Percentiles rank a stretch among this genome's conserved stretches.
These are phyloP conservation scores for Apiotrichum siamense DNA, from an alignment of 1,284 basidiomycete species.

Conservation along the genomic window DNA sequence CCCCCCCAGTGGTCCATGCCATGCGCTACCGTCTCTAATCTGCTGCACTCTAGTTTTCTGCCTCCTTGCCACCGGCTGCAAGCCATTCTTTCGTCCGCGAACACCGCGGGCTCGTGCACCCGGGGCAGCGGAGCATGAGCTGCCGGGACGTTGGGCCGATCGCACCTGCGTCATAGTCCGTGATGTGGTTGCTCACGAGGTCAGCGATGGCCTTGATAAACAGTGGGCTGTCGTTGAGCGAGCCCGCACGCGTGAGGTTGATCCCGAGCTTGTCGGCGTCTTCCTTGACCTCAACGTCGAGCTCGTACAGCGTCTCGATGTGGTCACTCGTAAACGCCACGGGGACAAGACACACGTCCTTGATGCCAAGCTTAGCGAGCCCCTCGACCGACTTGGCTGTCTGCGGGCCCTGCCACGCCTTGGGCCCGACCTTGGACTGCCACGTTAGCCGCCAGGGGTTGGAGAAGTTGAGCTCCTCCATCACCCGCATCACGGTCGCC, in stretches of 20 bases:
- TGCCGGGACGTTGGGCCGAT: conserved; percentile 67
- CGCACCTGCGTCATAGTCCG: conserved; percentile 51
- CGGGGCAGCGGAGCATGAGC: conserved; percentile 82
- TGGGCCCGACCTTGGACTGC: conserved; percentile 97
- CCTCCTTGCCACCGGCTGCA: conserved; percentile 47
- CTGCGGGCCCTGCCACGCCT: conserved; percentile 97
- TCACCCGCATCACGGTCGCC: conserved; percentile 82
- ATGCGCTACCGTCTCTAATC: too few relatives aligned
- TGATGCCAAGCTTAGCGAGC: conserved; percentile 77
- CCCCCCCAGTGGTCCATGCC: too few relatives aligned
- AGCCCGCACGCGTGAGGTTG: conserved; percentile 82
- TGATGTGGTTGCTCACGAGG: conserved; percentile 76
- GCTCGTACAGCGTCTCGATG: conserved; percentile 96
- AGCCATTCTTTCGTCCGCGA: conserved; percentile 85
- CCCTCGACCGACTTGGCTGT: conserved; percentile 89
- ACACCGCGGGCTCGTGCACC: conserved; percentile 84
- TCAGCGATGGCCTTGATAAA: conserved; percentile 96
- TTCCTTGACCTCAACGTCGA: conserved; percentile 88
- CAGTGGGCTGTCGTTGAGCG: conserved; percentile 95
- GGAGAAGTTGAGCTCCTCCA: conserved; percentile 70
- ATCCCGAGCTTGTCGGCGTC: conserved; percentile 90
- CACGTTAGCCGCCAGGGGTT: conserved; percentile 82
- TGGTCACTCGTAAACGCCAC: conserved; percentile 99
- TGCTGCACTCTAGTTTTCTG: not conserved
- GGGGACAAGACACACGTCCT: conserved; percentile 82